Evolutionary conservation across 2,329 filamentous ascomycete genomes (phyloP).

Genomic region (Graphiopsis chlorocephala): DNA sequence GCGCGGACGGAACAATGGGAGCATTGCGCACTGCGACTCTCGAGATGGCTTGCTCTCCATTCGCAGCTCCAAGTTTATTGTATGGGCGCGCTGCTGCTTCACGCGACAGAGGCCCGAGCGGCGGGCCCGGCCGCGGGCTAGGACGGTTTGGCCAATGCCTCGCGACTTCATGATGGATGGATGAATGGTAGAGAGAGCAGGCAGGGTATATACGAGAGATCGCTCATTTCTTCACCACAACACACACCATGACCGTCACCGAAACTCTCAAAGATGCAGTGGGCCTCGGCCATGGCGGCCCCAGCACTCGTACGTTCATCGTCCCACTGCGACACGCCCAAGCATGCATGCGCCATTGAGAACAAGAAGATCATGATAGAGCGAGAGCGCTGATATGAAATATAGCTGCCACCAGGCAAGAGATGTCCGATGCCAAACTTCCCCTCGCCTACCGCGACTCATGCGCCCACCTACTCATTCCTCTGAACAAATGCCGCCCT

Average conservation of each 20-base stretch:
- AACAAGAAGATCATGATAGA: neutral
- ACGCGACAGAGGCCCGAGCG: neutral
- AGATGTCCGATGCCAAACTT: slow-evolving; percentile 88
- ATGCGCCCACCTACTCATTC: slow-evolving; percentile 92
- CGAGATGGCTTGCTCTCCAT: neutral
- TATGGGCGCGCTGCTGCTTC: neutral
- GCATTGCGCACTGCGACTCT: neutral
- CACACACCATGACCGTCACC: slow-evolving; percentile 32
- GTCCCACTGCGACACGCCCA: neutral
- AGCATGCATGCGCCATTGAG: neutral
- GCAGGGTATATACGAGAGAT: slow-evolving; percentile 3
- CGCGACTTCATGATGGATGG: slow-evolving; percentile 10
- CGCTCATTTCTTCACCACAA: neutral
- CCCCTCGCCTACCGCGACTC: slow-evolving; percentile 91
- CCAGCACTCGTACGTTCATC: slow-evolving; percentile 33
- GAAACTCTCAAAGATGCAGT: slow-evolving; percentile 50
- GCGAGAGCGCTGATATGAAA: slow-evolving; percentile 14
- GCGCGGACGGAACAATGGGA: neutral
- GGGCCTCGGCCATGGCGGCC: slow-evolving; percentile 39
- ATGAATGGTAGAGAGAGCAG: neutral
- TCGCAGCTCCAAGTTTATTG: slow-evolving; percentile 1
- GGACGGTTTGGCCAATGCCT: slow-evolving; percentile 11
- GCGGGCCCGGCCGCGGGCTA: neutral
- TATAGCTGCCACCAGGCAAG: slow-evolving; percentile 82
- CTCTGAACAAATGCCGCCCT: slow-evolving; percentile 89